Evolutionary conservation across 805 yeast species (phyloP).

Genomic region (Barnettozyma vustinii): DNA sequence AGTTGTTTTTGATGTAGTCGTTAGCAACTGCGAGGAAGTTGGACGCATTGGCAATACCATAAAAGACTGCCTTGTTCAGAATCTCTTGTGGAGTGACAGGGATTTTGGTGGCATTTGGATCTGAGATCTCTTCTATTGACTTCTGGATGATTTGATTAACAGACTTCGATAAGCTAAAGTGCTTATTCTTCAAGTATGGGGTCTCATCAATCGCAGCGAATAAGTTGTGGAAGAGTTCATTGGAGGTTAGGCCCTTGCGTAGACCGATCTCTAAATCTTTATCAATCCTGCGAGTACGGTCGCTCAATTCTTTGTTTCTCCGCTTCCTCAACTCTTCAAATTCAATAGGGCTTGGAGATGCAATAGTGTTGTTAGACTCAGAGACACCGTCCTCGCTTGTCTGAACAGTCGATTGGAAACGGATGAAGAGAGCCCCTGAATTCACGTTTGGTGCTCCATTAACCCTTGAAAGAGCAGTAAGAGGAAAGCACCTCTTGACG

Average conservation of each 20-base stretch:
- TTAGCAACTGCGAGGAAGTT: conserved; percentile 13
- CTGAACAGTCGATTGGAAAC: neutral
- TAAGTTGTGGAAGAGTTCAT: conserved; percentile 4
- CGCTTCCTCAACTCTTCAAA: neutral
- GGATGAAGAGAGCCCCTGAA: neutral
- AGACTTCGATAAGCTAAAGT: neutral
- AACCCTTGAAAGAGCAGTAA: neutral
- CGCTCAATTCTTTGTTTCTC: neutral
- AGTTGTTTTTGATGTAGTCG: conserved; percentile 13
- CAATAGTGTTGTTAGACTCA: neutral
- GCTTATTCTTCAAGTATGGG: conserved; percentile 1
- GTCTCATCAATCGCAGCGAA: conserved; percentile 4
- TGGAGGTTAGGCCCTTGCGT: conserved; percentile 4
- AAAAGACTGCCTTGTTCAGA: conserved; percentile 15
- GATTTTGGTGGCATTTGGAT: conserved; percentile 10
- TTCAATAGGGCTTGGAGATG: neutral
- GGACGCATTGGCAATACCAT: conserved; percentile 12
- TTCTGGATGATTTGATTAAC: conserved; percentile 10
- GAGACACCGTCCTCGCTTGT: neutral
- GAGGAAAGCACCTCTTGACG: neutral
- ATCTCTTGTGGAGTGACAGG: conserved; percentile 21
- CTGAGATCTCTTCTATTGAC: conserved; percentile 14
- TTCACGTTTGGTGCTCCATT: neutral
- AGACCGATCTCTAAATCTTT: neutral
- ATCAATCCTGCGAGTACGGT: neutral